Conservation (phyloP, 2,329 filamentous ascomycete genomes). For the Arthroderma sp. region DNA sequence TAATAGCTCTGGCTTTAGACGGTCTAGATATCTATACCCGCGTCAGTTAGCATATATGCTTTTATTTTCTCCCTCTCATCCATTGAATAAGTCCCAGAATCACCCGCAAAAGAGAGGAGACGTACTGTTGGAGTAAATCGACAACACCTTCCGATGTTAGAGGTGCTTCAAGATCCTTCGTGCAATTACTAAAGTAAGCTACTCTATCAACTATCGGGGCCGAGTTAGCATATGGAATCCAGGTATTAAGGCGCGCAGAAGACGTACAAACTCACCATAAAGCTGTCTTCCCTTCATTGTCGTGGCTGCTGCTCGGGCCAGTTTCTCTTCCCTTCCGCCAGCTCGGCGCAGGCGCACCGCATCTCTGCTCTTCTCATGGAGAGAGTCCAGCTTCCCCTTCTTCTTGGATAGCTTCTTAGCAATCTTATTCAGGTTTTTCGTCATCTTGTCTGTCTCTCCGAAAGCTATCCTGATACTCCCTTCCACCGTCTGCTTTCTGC, state of each 20-base stretch:
- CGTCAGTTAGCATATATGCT: neutral
- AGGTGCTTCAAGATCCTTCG: slow-evolving; percentile 21
- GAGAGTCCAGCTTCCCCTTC: slow-evolving; percentile 57
- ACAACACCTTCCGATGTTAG: slow-evolving; percentile 14
- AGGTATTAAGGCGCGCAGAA: neutral
- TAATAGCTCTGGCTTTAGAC: slow-evolving; percentile 28
- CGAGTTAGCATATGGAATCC: neutral
- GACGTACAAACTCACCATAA: slow-evolving; percentile 44
- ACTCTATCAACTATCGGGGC: slow-evolving; percentile 49
- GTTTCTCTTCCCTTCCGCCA: slow-evolving; percentile 65
- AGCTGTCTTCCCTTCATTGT: slow-evolving; percentile 63
- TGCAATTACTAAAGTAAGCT: slow-evolving; percentile 56
- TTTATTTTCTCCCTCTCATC: neutral
- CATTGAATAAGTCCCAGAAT: neutral
- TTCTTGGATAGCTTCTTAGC: slow-evolving; percentile 87
- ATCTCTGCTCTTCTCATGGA: slow-evolving; percentile 84
- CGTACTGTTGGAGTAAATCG: neutral
- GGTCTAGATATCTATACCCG: slow-evolving; percentile 26
- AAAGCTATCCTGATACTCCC: neutral
- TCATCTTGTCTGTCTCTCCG: slow-evolving; percentile 43
- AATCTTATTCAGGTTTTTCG: slow-evolving; percentile 66
- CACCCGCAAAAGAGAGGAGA: neutral
- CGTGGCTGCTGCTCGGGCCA: slow-evolving; percentile 58
- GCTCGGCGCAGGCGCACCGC: slow-evolving; percentile 70
- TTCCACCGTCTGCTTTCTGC: neutral